Base-by-base conservation (phyloP, 495 filamentous ascomycete genomes). In the Penicillium canescens region DNA sequence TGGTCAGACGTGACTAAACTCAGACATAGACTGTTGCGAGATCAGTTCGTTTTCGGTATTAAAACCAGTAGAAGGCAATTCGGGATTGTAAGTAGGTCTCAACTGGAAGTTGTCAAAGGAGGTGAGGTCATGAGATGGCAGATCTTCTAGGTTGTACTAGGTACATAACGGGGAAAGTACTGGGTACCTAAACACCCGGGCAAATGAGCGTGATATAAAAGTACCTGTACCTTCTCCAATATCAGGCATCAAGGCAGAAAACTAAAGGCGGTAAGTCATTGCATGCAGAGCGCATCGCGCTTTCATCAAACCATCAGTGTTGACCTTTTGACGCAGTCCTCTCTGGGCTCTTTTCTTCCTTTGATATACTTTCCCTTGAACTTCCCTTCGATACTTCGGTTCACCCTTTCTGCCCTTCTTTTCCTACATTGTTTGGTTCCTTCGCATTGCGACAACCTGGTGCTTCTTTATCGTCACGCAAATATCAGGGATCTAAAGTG, bases 211-310 rank as follows among this genome's bases (percentile, higher is more conserved):
- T 31, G 5, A 31, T 0, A 4, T 2, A 6, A 4, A 37, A 38
- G 44, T 46, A 46, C 5, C 16, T 7, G 9, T 46, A 46, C 44
- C 34, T 46, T 31, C 28, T 31, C 28, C 42, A 51, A 26, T 61
- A 61, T 35, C 23, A 57, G 56, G 50, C 48, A 53, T 9, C 46
- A 55, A 68, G 63, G 68, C 64, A 62, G n/a, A 18, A 48, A 62
- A 45, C 18, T 28, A 50, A 68, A 50, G 50, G 55, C 58, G 61
- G 61, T 64, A 46, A 50, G 48, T 61, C 20, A 38, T 42, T 42
- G 46, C 46, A 49, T 40, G 46, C 36, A 49, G 28, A 31, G 61
- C 63, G 61, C 67, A 63, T 64, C 54, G 67, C 68, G 62, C 69
- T 51, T 65, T 60, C 60, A 31, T 31, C 7, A 31, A 55, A 53